Conservation (phyloP, 352 stramenopile genomes). For the Phytophthora brassicae region DNA sequence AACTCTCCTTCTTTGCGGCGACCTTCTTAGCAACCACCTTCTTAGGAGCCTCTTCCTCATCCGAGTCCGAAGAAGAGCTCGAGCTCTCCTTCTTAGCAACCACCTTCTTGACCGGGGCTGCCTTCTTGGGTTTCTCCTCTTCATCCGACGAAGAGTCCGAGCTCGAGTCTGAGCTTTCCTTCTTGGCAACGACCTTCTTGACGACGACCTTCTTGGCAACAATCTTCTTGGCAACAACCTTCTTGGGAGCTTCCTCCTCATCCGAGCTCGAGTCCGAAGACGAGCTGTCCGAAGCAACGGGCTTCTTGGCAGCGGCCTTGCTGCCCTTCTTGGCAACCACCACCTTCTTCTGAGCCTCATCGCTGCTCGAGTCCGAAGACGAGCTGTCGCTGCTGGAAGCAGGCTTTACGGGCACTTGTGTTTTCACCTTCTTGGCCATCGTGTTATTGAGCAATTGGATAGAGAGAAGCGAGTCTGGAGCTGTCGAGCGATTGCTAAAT, state of each 20-base stretch:
- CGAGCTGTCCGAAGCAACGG: conserved; percentile 39
- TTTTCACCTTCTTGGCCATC: conserved; percentile 63
- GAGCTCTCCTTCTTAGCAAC: conserved; percentile 50
- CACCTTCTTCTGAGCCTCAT: conserved; percentile 57
- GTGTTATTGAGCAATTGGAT: conserved; percentile 1
- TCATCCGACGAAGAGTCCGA: conserved; percentile 41
- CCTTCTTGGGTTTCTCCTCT: conserved; percentile 45
- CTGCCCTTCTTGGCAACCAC: conserved; percentile 56
- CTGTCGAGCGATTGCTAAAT: conserved; percentile 39
- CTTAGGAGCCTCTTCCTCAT: conserved; percentile 41
- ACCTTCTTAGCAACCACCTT: conserved; percentile 48
- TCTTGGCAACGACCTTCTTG: conserved; percentile 41
- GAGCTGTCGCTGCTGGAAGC: conserved; percentile 48
- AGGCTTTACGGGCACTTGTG: conserved; percentile 38
- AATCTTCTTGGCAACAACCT: conserved; percentile 44
- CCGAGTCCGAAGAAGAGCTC: conserved; percentile 40
- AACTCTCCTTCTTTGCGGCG: conserved; percentile 47
- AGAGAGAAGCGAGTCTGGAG: neutral
- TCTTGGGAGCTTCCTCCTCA: conserved; percentile 44
- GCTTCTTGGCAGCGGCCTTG: conserved; percentile 33
- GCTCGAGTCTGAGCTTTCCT: conserved; percentile 29
- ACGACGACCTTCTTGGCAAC: no score
- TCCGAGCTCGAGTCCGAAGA: conserved; percentile 37
- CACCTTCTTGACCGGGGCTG: conserved; percentile 45
- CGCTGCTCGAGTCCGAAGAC: conserved; percentile 59